These are phyloP conservation scores for Trichosporon faecale DNA, from an alignment of 1,284 basidiomycete species.

Conservation along the genomic window DNA sequence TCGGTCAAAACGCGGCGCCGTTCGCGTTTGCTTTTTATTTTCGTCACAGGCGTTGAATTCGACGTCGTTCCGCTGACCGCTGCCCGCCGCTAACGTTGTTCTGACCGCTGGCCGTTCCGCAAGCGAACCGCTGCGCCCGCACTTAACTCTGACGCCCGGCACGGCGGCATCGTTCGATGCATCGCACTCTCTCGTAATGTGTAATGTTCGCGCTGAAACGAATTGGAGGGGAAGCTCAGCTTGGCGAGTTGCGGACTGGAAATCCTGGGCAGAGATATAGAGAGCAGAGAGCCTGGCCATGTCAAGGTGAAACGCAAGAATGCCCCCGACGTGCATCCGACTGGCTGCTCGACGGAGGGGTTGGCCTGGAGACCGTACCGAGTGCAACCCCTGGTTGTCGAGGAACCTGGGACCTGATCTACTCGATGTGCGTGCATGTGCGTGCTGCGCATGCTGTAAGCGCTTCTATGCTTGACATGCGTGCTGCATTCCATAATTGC, in stretches of 20 bases:
- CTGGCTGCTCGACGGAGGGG: neutral
- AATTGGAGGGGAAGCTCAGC: neutral
- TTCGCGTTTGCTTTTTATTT: neutral
- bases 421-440: neutral
- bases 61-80: neutral
- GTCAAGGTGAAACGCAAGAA: neutral
- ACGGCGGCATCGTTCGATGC: neutral
- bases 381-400: neutral
- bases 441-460: neutral
- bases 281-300: neutral
- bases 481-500: neutral
- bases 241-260: neutral
- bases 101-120: neutral
- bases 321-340: neutral
- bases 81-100: neutral
- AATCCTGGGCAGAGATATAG: no score
- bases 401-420: conserved; percentile 9
- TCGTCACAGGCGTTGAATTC: neutral
- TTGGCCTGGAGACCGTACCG: neutral
- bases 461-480: neutral
- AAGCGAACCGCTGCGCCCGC: neutral
- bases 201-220: conserved; percentile 1
- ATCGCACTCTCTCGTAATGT: neutral
- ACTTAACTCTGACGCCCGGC: neutral
- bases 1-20: no score